Evolutionary conservation across 2,329 filamentous ascomycete species (phyloP), one percentile per base, ranked within the genome.

Genomic region (Venturia oleaginea): DNA sequence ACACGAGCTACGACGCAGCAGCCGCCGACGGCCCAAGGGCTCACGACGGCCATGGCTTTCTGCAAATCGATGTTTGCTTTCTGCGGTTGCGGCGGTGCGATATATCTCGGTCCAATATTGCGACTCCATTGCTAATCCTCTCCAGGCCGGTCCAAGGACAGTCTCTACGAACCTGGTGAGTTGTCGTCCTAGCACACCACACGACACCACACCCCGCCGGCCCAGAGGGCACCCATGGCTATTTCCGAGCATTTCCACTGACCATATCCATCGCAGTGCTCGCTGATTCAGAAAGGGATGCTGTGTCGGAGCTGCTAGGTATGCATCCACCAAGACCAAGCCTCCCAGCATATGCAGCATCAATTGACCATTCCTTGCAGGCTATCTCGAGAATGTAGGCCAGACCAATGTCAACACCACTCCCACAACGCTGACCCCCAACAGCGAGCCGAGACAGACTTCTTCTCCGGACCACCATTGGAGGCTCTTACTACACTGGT

Each of bases 391-490:
- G 79, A 97, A 97, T 75, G 94, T 97, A 81, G 68, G 85, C 43
- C 13, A 54, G 11, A 46, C 65, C 65, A 57, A 19, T 66, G 59
- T 59, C 32, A 27, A 79, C 27, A 27, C 30, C 17, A n/a, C 11
- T 22, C 27, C 32, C 38, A 27, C 46, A 42, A 30, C 30, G 30
- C 59, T 59, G 27, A 60, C 74, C 72, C 61, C 60, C 61, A 43
- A 66, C 75, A 97, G 94, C 89, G 94, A 74, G 89, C 88, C 74
- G 94, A 99, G 76, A 97, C 92, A 71, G 93, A 99, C 77, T 99
- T 99, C 85, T 99, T 99, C 79, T 88, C 90, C 43, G 94, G 94
- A 77, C 92, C 97, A 73, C 94, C 94, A 57, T 86, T 99, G 65
- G 89, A 90, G 77, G 93, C 94, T 57, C 81, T 99, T 65, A 97